Base-by-base conservation (phyloP, 306 rosid species). In the Quillaja saponaria region DNA sequence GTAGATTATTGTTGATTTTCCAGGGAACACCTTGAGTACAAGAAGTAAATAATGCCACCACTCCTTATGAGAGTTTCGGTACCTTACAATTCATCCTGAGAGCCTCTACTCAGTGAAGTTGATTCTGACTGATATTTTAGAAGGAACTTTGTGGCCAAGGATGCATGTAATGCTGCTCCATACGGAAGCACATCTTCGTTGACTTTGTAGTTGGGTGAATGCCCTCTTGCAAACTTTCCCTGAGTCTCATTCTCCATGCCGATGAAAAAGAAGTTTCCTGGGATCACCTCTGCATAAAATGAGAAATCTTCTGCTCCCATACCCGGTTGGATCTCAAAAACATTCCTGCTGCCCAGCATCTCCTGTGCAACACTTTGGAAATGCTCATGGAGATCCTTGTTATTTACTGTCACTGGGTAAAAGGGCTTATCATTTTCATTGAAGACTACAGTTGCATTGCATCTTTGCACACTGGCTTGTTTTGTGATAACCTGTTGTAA, bases 221-320 rank as follows among this genome's bases (percentile, higher is more conserved):
- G 86, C 31, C 25, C 65, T 3, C 62, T 6, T 66, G 31, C 65
- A 1, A 66, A 58, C 42, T 28, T 2, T 45, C 80, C 80, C 6
- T 55, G 47, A 28, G 63, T 45, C 34, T 77, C 77, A 8, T 73
- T 57, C 58, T 11, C 45, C 86, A 81, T 81, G 12, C 82, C 86
- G 3, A 81, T 15, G 20, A 31, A 66, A 63, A 60, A 77, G 63
- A 65, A 69, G 59, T 62, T 35, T 34, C 83, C 86, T 0, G 83
- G 83, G 48, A 78, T 58, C 9, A 12, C 78, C 60, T 81, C 74
- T 35, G 58, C 61, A 28, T 70, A 81, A 50, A 78, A 78, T 13
- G 81, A 35, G 15, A 81, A 81, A 63, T 81, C 86, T 55, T 78
- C 86, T 3, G 78, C 25, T 34, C 83, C 81, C 83, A 81, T 78